A percentile compares a stretch with the other conserved stretches of the same genome.
phyloP scores from a whole-genome alignment of 495 filamentous ascomycete genomes.

The Copromyces sp. region DNA sequence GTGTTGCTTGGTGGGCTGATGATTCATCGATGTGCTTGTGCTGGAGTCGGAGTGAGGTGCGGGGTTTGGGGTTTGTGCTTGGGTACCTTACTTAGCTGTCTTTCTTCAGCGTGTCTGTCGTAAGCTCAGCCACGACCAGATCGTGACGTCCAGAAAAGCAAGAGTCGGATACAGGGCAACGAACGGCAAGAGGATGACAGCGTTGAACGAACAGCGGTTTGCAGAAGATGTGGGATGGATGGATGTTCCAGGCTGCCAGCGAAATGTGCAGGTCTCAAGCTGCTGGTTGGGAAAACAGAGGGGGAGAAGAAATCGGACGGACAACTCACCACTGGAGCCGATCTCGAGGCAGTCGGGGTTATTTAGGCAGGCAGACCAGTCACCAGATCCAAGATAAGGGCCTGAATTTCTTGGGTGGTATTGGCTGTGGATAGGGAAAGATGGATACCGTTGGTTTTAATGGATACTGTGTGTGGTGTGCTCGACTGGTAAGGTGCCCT shows the following conservation, averaged over 20 bases:
- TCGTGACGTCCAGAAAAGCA: not conserved
- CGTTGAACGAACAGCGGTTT: not conserved
- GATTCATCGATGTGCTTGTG: not conserved
- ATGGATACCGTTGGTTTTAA: not conserved
- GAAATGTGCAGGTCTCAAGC: not conserved
- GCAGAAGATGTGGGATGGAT: slow-evolving; percentile 1
- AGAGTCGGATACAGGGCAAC: not conserved
- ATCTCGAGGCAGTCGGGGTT: not conserved
- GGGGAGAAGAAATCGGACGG: not conserved
- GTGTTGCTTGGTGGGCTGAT: not conserved
- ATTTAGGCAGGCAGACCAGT: not conserved
- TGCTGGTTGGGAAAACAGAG: not conserved
- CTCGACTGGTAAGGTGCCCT: not conserved
- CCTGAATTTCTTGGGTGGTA: not conserved
- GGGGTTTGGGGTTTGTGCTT: not conserved
- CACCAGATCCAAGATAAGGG: not conserved
- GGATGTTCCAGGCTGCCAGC: not conserved
- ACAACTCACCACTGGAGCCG: not conserved
- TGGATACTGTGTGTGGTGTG: not conserved
- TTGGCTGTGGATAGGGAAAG: not conserved
- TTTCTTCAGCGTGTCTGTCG: not conserved
- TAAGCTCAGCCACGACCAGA: not conserved
- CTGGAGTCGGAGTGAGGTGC: not conserved
- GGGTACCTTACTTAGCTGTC: not conserved
- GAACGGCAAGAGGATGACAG: not conserved